Evolutionary conservation across 495 filamentous ascomycete species (phyloP).

Genomic region (Aspergillus baeticus): DNA sequence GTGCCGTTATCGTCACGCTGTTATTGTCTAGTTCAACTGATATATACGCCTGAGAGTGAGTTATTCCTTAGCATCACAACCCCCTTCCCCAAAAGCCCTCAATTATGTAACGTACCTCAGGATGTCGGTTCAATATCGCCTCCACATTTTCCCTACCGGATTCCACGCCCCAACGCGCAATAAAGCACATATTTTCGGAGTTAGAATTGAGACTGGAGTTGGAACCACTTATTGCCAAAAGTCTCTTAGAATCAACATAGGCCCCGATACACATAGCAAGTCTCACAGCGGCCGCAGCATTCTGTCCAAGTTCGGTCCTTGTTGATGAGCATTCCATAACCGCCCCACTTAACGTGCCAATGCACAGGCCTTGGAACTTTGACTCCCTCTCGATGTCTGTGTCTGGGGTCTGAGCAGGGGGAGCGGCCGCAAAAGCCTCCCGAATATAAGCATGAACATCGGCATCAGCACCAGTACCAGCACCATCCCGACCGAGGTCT

Average conservation of each 20-base stretch:
- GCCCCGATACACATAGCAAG: neutral
- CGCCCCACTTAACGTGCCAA: neutral
- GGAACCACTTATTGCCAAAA: too few relatives aligned
- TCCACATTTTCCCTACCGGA: neutral
- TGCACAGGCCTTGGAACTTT: slow-evolving; percentile 3
- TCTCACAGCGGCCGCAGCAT: neutral
- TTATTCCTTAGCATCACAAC: neutral
- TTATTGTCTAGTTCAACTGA: slow-evolving; percentile 1
- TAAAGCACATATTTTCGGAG: neutral
- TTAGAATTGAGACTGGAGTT: too few relatives aligned
- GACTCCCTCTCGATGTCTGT: neutral
- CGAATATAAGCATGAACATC: neutral
- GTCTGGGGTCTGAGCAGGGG: too few relatives aligned
- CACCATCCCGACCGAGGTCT: too few relatives aligned
- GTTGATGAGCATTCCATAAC: neutral
- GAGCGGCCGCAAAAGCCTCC: neutral
- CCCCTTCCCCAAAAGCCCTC: neutral
- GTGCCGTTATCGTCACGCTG: slow-evolving; percentile 1
- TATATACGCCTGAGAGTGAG: neutral
- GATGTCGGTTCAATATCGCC: neutral
- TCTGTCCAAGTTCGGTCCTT: neutral
- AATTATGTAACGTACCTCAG: neutral
- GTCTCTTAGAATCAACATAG: neutral
- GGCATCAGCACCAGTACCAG: too few relatives aligned
- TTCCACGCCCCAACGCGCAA: slow-evolving; percentile 1